Evolutionary conservation across 768 basidiomycete species (phyloP).

Genomic region (Leccinum fibrillosum): DNA sequence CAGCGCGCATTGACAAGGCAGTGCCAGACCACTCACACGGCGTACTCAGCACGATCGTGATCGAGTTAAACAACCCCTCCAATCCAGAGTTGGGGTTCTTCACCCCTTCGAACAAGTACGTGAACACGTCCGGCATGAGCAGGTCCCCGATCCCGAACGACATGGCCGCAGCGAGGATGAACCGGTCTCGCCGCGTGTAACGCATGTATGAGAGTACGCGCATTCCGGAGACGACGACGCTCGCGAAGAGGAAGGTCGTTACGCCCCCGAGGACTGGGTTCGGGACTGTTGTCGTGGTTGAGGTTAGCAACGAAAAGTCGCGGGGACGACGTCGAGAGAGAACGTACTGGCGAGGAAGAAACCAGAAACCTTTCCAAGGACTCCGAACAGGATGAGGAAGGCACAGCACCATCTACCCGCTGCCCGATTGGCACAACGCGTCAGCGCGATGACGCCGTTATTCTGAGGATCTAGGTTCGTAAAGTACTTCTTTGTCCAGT

Average conservation of each 20-base stretch:
- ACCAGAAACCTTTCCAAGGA: conserved; percentile 79
- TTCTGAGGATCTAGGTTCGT: conserved; percentile 40
- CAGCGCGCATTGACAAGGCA: background rate
- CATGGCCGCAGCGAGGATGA: conserved; percentile 66
- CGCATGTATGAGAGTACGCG: too few relatives aligned
- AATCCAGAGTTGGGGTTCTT: conserved; percentile 49
- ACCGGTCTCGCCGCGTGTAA: conserved; percentile 61
- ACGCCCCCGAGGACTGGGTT: conserved; percentile 81
- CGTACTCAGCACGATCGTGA: conserved; percentile 76
- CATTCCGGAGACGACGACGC: conserved; percentile 40
- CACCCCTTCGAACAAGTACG: conserved; percentile 67
- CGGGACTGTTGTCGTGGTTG: conserved; percentile 46
- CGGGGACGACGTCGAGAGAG: background rate
- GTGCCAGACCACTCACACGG: conserved; percentile 54
- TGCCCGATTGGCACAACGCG: conserved; percentile 76
- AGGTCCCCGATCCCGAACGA: conserved; percentile 72
- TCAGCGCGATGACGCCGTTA: conserved; percentile 80
- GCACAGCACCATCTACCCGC: conserved; percentile 79
- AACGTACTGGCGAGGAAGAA: conserved; percentile 74
- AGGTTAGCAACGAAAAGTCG: background rate
- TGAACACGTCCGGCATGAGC: conserved; percentile 61
- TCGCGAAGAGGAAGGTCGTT: conserved; percentile 84
- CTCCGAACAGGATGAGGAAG: conserved; percentile 78
- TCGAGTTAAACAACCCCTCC: conserved; percentile 68
- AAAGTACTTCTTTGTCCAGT: background rate